These are phyloP conservation scores for Takashimella tepidaria DNA, from an alignment of 1,284 basidiomycete genomes.

Conservation along the genomic window DNA sequence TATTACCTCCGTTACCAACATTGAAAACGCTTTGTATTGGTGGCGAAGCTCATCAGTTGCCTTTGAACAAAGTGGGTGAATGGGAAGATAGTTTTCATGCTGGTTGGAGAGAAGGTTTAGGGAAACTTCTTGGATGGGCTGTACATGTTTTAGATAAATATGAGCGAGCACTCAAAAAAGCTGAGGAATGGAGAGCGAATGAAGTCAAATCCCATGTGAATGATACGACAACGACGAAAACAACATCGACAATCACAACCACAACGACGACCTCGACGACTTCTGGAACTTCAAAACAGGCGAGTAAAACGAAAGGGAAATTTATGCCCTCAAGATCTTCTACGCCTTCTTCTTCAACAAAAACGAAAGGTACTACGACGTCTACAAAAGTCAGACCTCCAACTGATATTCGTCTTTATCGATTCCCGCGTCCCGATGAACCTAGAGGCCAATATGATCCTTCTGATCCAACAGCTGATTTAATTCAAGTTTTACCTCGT, in stretches of 20 bases:
- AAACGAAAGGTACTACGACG: slow-evolving; percentile 14
- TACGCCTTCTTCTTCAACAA: neutral
- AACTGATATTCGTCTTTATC: slow-evolving; percentile 38
- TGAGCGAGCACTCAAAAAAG: slow-evolving; percentile 40
- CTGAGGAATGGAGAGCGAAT: slow-evolving; percentile 35
- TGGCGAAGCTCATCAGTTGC: slow-evolving; percentile 39
- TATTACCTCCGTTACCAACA: slow-evolving; percentile 44
- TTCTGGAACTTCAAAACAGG: neutral
- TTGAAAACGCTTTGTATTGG: slow-evolving; percentile 44
- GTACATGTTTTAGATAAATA: slow-evolving; percentile 43
- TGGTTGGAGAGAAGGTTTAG: slow-evolving; percentile 46
- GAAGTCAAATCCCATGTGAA: slow-evolving; percentile 13
- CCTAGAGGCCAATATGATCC: slow-evolving; percentile 10
- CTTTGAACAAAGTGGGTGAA: slow-evolving; percentile 22
- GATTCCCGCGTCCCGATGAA: slow-evolving; percentile 38
- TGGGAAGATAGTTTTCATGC: slow-evolving; percentile 45
- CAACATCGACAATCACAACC: neutral
- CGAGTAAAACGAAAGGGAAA: slow-evolving; percentile 3
- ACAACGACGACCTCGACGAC: neutral
- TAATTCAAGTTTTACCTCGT: slow-evolving; percentile 30
- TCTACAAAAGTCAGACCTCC: slow-evolving; percentile 30
- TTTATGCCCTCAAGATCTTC: no score
- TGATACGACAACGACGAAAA: neutral
- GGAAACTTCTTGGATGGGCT: slow-evolving; percentile 43
- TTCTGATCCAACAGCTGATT: slow-evolving; percentile 29